Base-by-base conservation (phyloP, 495 filamentous ascomycete genomes). In the Penicillium maclennaniae region DNA sequence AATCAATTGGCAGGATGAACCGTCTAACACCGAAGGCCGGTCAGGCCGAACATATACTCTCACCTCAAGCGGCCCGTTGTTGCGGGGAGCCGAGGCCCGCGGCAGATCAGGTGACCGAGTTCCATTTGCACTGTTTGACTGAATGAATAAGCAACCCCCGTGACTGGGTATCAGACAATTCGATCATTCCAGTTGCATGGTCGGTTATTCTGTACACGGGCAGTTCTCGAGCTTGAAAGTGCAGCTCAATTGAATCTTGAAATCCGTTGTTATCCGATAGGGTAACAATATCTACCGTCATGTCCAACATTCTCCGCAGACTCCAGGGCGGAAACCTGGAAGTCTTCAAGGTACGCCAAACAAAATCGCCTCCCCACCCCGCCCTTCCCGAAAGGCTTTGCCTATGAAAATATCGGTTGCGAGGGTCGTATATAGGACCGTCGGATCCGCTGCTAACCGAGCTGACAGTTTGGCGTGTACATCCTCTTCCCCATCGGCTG, bases 401-500 rank as follows among this genome's bases (percentile, higher is more conserved):
- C 28, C 9, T 4, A 7, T 12, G 38, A 12, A 34, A 34, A 34
- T 34, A 4, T 14, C 1, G 14, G 14, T 34, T 12, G 9, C 31
- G 2, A 12, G 14, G 31, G 10, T 12, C 10, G 14, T 14, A 34
- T 14, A 14, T 4, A 9, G 15, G 14, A 14, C 31, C 31, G 31
- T 14, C 15, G 10, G 31, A 34, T 14, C 31, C 31, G 31, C 31
- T 12, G 17, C 43, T 40, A 21, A 47, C 59, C 52, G 27, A 48
- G 40, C 38, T 6, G 23, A 37, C 38, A 97, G 92, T 97, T 97
- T 75, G 91, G 92, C 75, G 87, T 92, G 80, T 98, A 97, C 76
- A 87, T 98, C 73, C 85, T 97, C 79, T 97, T 98, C 74, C 93
- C 93, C 20, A 97, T 98, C 61, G 91, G 88, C 55, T 89, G 93